Base-by-base conservation (phyloP, 805 yeast genomes). In the Sungouiella blattae region DNA sequence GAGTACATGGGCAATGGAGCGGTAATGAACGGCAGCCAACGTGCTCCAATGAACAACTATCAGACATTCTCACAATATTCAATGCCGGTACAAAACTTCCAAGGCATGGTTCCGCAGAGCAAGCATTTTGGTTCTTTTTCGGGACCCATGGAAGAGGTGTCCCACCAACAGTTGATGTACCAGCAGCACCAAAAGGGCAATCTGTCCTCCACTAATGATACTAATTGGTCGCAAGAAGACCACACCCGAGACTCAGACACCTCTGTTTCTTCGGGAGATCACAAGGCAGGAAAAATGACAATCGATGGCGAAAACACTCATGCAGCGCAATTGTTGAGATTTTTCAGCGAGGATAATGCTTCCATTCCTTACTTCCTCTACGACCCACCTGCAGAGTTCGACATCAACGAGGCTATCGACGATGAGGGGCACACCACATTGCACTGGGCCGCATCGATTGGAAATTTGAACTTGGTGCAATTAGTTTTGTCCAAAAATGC, bases 361-460 rank as follows among this genome's bases (percentile, higher is more conserved):
- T 52, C 59, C 3, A 67, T 84, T 18, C 95, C 95, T 0, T 77
- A 73, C 16, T 79, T 84, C 50, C 63, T 86, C 11, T 63, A 73
- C 25, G 70, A 77, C 45, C 82, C 87, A 0, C 80, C 84, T 2
- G 67, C 72, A 16, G 82, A 75, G 35, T 80, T 83, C 49, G 77
- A 84, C 45, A 73, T 85, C 41, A 64, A 80, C 54, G 86, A 83
- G 35, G 80, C 87, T 4, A 86, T 93, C 17, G 98, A 93, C 56
- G 89, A 86, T 39, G 97, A 93, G 53, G 94, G 96, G 1, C 94
- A 93, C 54, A 85, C 96, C 0, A 83, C 95, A 2, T 79, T 93
- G 47, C 98, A 93, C 60, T 93, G 98, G 97, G 95, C 98, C 0
- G 87, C 97, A 41, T 84, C 98, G 1, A 87, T 93, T 76, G 98